These are phyloP conservation scores for Leccinum disarticulatum DNA, from an alignment of 768 basidiomycete species.

Conservation along the genomic window DNA sequence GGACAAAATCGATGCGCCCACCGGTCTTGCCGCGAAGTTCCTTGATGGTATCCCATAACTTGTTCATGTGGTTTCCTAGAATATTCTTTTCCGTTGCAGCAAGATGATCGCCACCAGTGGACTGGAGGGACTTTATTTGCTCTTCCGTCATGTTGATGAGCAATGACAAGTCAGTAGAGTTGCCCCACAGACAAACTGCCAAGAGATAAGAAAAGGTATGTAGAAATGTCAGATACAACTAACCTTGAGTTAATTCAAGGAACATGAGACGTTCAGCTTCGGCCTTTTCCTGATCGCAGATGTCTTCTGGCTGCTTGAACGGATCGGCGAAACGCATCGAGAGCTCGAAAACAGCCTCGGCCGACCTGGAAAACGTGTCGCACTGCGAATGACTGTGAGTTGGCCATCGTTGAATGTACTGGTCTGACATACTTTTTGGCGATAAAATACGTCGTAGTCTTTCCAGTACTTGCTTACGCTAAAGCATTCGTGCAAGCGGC, in stretches of 20 bases:
- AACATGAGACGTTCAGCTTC: conserved; percentile 86
- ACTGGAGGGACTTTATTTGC: conserved; percentile 94
- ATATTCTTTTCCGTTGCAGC: conserved; percentile 97
- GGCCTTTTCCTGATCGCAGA: conserved; percentile 50
- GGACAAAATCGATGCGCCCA: conserved; percentile 76
- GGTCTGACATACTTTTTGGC: conserved; percentile 67
- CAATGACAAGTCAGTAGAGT: conserved; percentile 92
- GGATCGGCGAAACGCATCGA: conserved; percentile 90
- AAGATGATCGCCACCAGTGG: conserved; percentile 92
- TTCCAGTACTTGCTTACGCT: conserved; percentile 88
- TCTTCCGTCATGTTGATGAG: conserved; percentile 98
- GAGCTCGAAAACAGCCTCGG: conserved; percentile 91
- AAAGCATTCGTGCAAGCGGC: conserved; percentile 91
- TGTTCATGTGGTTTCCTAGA: conserved; percentile 75
- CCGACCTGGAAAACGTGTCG: conserved; percentile 92
- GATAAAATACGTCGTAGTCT: conserved; percentile 92
- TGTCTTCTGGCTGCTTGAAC: conserved; percentile 57
- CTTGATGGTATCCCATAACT: conserved; percentile 75
- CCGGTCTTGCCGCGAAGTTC: conserved; percentile 67
- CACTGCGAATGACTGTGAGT: conserved; percentile 48
- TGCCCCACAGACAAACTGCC: conserved; percentile 94
- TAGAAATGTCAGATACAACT: conserved; percentile 14
- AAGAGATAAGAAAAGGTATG: conserved; percentile 2
- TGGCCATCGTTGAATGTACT: not conserved
- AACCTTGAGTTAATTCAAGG: conserved; percentile 88